These are phyloP conservation scores for Pseudonitzschia pungens DNA, from an alignment of 108 stramenopile species.

Conservation along the genomic window DNA sequence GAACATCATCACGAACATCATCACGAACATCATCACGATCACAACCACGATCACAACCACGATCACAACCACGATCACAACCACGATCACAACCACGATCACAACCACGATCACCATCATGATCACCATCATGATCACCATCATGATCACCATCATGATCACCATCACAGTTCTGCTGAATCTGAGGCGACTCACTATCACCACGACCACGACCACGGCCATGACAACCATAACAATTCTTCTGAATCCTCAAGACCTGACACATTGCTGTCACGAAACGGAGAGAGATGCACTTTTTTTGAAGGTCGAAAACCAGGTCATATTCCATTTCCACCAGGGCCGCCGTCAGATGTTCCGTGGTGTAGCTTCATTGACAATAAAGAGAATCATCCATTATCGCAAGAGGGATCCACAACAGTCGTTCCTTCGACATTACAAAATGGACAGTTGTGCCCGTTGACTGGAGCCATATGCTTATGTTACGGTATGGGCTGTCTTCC, in stretches of 20 bases:
- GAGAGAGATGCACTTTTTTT: neutral
- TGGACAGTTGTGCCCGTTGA: neutral
- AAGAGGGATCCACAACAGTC: neutral
- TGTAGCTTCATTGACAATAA: neutral
- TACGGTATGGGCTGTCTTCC: slow-evolving; percentile 73
- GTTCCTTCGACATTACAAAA: neutral
- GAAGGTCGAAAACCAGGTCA: slow-evolving; percentile 1
- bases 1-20: neutral
- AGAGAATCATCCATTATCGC: neutral
- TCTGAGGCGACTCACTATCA: neutral
- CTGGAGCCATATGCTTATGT: slow-evolving; percentile 34
- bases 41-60: neutral
- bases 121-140: neutral
- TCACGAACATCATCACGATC: neutral
- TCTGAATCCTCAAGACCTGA: neutral
- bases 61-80: neutral
- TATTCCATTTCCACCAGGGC: slow-evolving; percentile 2
- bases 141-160: neutral
- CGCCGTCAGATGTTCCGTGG: neutral
- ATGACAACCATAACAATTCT: neutral
- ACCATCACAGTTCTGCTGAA: neutral
- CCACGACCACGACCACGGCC: slow-evolving; percentile 4
- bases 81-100: neutral
- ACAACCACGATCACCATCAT: slow-evolving; percentile 12
- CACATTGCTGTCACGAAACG: neutral